Conservation (phyloP, 176 grass and related monocot species). For the Alopecurus myosuroides region DNA sequence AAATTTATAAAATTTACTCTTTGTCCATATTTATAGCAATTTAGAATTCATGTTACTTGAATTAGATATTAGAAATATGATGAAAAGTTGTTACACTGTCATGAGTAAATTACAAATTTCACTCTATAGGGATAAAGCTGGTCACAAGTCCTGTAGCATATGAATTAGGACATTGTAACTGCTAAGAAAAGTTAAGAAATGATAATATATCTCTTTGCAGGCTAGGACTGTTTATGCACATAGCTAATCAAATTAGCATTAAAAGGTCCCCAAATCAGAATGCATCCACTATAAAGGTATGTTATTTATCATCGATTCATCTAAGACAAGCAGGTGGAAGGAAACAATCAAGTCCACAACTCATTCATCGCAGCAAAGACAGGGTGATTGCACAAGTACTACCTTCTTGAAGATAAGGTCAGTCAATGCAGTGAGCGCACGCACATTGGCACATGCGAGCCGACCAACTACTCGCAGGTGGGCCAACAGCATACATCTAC, state of each 20-base stretch:
- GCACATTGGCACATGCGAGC: too few species aligned
- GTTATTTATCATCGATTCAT: too few species aligned
- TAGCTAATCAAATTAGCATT: neutral
- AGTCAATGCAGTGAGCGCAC: too few species aligned
- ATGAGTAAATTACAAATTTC: neutral
- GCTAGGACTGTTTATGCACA: neutral
- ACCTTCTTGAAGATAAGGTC: too few species aligned
- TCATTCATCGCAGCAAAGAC: too few species aligned
- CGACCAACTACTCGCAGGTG: too few species aligned
- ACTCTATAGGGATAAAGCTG: neutral
- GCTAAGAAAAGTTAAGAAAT: neutral
- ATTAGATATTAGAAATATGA: constrained; percentile 4
- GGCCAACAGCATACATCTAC: too few species aligned
- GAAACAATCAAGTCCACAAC: too few species aligned
- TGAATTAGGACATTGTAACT: neutral
- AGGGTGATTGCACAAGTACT: too few species aligned
- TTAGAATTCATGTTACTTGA: constrained; percentile 20
- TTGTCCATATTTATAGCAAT: constrained; percentile 41
- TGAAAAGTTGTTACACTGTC: neutral
- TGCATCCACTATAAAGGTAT: too few species aligned
- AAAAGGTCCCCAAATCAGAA: neutral
- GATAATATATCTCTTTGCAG: neutral
- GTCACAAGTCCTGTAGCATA: neutral
- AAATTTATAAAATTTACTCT: constrained; percentile 28
- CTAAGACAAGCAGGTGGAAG: too few species aligned